Evolutionary conservation across 768 basidiomycete genomes (phyloP).

Genomic region (Xanthoconium stramineum): DNA sequence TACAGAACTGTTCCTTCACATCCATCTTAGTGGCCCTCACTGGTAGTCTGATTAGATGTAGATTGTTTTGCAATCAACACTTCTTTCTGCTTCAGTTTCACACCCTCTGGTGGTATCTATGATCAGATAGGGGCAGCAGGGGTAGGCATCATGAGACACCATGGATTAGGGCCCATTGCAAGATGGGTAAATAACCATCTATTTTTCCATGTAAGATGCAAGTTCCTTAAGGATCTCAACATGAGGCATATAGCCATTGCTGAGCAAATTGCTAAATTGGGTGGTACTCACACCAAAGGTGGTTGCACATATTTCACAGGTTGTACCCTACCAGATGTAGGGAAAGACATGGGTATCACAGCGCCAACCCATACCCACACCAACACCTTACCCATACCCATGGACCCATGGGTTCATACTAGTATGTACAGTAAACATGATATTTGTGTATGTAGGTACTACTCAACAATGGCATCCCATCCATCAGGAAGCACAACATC

Average conservation of each 20-base stretch:
- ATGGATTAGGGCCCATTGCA: not conserved
- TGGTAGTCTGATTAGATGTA: rapidly evolving
- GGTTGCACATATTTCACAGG: not conserved
- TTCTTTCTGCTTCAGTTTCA: not conserved
- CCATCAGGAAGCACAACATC: no score
- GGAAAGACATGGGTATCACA: no score
- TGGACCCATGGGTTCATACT: no score
- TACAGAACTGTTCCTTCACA: not conserved
- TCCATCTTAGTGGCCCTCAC: not conserved
- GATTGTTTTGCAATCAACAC: not conserved
- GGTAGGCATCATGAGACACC: not conserved
- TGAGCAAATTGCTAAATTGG: not conserved
- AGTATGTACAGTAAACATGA: no score
- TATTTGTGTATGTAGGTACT: no score
- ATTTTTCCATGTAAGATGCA: not conserved
- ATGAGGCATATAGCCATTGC: not conserved
- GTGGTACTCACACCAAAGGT: not conserved
- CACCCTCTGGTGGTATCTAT: not conserved
- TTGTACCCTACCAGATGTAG: no score
- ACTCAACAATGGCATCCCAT: no score
- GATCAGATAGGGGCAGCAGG: not conserved
- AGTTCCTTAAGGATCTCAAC: not conserved
- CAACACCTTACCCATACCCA: no score
- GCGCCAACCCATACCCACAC: no score
- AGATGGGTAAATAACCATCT: not conserved